phyloP scores from a whole-genome alignment of 2,329 filamentous ascomycete species.

The Fusarium torreyae region DNA sequence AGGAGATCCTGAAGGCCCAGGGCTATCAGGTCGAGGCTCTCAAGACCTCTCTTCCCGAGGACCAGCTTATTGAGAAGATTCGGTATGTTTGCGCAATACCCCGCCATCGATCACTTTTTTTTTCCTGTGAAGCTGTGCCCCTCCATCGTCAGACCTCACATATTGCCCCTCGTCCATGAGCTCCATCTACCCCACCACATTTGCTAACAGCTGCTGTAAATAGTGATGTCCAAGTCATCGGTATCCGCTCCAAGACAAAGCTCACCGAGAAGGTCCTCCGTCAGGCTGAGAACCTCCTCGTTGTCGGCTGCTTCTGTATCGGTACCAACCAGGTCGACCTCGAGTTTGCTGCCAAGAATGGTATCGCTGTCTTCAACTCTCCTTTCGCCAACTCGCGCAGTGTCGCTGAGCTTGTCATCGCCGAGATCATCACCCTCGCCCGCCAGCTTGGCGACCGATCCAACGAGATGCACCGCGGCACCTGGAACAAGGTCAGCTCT shows the following conservation, averaged over 20 bases:
- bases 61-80: constrained; percentile 97
- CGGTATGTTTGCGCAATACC: constrained; percentile 67
- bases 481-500: constrained; percentile 97
- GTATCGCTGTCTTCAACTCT: constrained; percentile 98
- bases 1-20: constrained; percentile 84
- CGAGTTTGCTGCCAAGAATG: constrained; percentile 83
- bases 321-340: constrained; percentile 97
- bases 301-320: constrained; percentile 98
- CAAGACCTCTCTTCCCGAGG: constrained; percentile 91
- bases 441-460: constrained; percentile 94
- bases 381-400: constrained; percentile 98
- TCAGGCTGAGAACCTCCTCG: constrained; percentile 93
- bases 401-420: constrained; percentile 96
- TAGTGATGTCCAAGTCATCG: constrained; percentile 96
- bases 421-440: constrained; percentile 91
- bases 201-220: constrained; percentile 36
- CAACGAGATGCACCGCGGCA: constrained; percentile 92
- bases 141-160: constrained; percentile 25
- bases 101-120: constrained; percentile 35
- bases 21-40: constrained; percentile 96
- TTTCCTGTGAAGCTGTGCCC: constrained; percentile 33
- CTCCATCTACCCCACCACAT: constrained; percentile 13
- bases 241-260: constrained; percentile 98
- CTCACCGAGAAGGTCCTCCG: constrained; percentile 87
- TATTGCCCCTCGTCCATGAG: constrained; percentile 30